phyloP scores from a whole-genome alignment of 2,329 filamentous ascomycete species.

The Sarocladiaceae sp. region DNA sequence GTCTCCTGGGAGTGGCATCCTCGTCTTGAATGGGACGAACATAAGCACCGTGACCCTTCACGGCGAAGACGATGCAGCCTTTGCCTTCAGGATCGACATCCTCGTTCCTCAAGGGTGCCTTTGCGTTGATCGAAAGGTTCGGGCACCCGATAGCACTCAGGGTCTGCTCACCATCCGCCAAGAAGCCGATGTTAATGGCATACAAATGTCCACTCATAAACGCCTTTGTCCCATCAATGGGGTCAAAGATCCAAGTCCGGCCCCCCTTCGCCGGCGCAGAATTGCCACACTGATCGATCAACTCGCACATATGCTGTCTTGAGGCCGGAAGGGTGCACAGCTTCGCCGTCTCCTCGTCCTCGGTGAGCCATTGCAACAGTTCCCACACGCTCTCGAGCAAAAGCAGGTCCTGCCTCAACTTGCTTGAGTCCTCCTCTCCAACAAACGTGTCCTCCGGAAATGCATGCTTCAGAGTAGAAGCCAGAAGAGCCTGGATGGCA shows the following conservation, averaged over 20 bases:
- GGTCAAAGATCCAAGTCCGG: slow-evolving; percentile 55
- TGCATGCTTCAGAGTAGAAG: slow-evolving; percentile 41
- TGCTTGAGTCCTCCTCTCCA: slow-evolving; percentile 50
- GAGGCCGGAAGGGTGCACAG: slow-evolving; percentile 24
- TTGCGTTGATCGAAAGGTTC: slow-evolving; percentile 36
- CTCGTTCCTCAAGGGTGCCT: slow-evolving; percentile 36
- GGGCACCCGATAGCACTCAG: slow-evolving; percentile 47
- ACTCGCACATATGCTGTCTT: slow-evolving; percentile 43
- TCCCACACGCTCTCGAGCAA: slow-evolving; percentile 45
- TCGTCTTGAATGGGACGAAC: slow-evolving; percentile 32
- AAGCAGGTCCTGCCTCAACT: slow-evolving; percentile 36
- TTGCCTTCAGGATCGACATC: slow-evolving; percentile 40
- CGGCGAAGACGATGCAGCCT: slow-evolving; percentile 49
- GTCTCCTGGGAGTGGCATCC: neutral
- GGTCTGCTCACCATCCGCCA: slow-evolving; percentile 45
- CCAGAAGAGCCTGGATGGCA: slow-evolving; percentile 53
- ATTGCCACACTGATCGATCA: slow-evolving; percentile 48
- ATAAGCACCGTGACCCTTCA: slow-evolving; percentile 43
- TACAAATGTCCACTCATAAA: slow-evolving; percentile 51
- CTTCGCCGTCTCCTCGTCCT: slow-evolving; percentile 18
- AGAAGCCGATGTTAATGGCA: slow-evolving; percentile 51
- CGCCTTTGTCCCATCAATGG: slow-evolving; percentile 57
- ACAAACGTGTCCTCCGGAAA: slow-evolving; percentile 51
- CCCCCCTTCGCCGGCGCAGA: slow-evolving; percentile 27
- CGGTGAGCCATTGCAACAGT: slow-evolving; percentile 30